These are phyloP conservation scores for Heritiera littoralis DNA, from an alignment of 345 rosid genomes.

Conservation along the genomic window DNA sequence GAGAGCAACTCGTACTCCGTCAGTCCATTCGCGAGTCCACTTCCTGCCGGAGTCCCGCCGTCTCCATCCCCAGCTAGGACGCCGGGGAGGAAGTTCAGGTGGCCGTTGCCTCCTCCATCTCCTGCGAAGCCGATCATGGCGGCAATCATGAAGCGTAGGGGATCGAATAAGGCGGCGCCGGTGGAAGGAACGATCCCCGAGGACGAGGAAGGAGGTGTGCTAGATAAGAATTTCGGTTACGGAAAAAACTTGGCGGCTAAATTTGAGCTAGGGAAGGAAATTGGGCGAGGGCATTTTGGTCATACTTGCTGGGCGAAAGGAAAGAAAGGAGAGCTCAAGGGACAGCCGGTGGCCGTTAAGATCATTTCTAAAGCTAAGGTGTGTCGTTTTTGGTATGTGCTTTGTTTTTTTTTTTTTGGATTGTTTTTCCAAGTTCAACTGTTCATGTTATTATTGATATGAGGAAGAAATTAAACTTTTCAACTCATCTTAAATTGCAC, in stretches of 20 bases:
- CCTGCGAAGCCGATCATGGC: conserved; percentile 95
- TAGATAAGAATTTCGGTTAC: conserved; percentile 90
- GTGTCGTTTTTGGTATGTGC: conserved; percentile 26
- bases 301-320: conserved; percentile 90
- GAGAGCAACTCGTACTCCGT: conserved; percentile 51
- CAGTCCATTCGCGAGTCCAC: conserved; percentile 78
- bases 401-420: neutral
- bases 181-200: conserved; percentile 73
- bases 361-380: conserved; percentile 93
- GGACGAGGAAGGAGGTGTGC: conserved; percentile 42
- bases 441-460: neutral
- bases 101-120: conserved; percentile 98
- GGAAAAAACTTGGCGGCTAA: conserved; percentile 68
- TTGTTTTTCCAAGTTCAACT: neutral
- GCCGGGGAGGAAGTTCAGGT: conserved; percentile 79
- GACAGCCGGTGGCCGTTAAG: conserved; percentile 82
- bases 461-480: neutral
- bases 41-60: conserved; percentile 77
- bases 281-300: conserved; percentile 98
- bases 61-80: conserved; percentile 89
- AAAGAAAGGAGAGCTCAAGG: conserved; percentile 82
- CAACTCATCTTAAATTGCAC: neutral
- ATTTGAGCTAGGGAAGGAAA: conserved; percentile 83
- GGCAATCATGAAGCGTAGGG: conserved; percentile 58
- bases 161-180: conserved; percentile 43